Evolutionary conservation across 257 asterid genomes (phyloP), one percentile per base, ranked within the genome.

Genomic region (Solanum etuberosum): DNA sequence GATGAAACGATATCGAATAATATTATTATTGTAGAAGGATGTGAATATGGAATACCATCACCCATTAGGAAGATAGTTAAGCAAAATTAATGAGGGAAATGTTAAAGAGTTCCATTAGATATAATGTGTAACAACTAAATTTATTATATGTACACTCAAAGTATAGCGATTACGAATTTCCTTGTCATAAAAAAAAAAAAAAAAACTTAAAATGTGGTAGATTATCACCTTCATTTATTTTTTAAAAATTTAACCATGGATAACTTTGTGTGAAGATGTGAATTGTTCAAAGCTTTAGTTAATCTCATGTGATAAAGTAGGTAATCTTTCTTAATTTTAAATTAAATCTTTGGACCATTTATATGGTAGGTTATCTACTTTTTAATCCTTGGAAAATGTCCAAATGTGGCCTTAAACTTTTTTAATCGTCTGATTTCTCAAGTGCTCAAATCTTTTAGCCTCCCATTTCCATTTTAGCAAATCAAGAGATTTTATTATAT

Each of bases 111-210:
- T 57, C n/a, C n/a, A 7, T 63, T 27, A 0, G 32, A n/a, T 63
- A 63, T n/a, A 63, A 25, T 25, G 13, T 59, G 14, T 59, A 21
- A 20, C 5, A 20, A 57, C 1, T 0, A 0, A 29, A 67, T 14
- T 27, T 67, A 67, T 27, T 15, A 0, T 0, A 2, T 13, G 0
- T 67, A 14, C 10, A 67, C 16, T 67, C 1, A 6, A 13, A 67
- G 1, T 0, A 27, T 13, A 67, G 21, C 0, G 0, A 29, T 13
- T 13, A 5, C 1, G 20, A 14, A 67, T 67, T 13, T 25, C 0
- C 1, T 27, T 67, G 20, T 3, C 20, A 27, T 5, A 51, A 51
- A 51, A 3, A 51, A 65, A 27, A 65, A 27, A 2, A 27, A 27
- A 13, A 16, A 16, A 0, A 27, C 35, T 27, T 54, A 54, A 54